Evolutionary conservation across 2,329 filamentous ascomycete species (phyloP).

Genomic region (Fusarium xyrophilum): DNA sequence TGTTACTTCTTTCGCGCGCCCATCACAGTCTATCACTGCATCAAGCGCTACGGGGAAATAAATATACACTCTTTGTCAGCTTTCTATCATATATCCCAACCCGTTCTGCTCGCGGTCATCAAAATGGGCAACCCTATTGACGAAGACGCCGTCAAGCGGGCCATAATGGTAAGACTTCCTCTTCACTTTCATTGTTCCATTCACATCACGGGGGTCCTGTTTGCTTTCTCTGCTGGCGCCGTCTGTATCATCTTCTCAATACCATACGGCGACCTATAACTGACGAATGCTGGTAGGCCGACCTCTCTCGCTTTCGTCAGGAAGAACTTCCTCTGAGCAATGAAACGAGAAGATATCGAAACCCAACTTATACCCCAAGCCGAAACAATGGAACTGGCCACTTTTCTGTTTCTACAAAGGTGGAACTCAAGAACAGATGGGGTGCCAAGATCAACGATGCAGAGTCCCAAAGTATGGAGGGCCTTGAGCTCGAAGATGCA

Average conservation of each 20-base stretch:
- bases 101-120: not conserved
- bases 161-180: constrained; percentile 31
- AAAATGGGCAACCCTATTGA: constrained; percentile 29
- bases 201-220: not conserved
- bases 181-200: not conserved
- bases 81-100: not conserved
- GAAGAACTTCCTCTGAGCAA: constrained; percentile 37
- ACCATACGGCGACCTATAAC: not conserved
- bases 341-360: not conserved
- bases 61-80: not conserved
- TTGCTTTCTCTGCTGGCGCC: not conserved
- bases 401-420: not conserved
- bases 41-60: not conserved
- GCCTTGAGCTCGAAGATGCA: constrained; percentile 25
- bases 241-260: not conserved
- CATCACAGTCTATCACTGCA: not conserved
- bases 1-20: not conserved
- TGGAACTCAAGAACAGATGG: constrained; percentile 20
- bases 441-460: constrained; percentile 31
- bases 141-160: not conserved
- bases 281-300: constrained; percentile 18
- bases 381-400: constrained; percentile 19
- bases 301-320: constrained; percentile 34
- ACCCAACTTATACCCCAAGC: constrained; percentile 15
- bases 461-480: constrained; percentile 33